Evolutionary conservation across 192 early-diverging fungal species (phyloP), one percentile per base, ranked within the genome.

Genomic region (Entophlyctis luteolus): DNA sequence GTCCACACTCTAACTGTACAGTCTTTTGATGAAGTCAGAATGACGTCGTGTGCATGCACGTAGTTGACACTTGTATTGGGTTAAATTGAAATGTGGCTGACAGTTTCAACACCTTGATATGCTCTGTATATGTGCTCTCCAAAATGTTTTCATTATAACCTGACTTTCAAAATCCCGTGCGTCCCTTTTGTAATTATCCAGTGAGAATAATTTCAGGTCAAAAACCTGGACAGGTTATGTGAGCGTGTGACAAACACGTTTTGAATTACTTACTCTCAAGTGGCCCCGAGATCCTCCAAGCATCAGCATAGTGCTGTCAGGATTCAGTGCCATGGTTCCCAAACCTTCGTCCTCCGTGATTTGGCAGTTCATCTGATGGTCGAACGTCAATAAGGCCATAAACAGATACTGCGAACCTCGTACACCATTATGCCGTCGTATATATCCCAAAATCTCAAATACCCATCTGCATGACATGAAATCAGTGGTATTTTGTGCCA

Each of bases 381-480:
- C 49, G 55, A 16, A 16, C 4, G 20, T 28, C 29, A 20, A 35
- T n/a, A 16, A 42, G 22, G 50, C 20, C 10, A 23, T 23, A 10
- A 25, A 12, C 16, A 25, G 22, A 18, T 27, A 33, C 4, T 31
- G 31, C 33, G 39, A 4, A 83, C 77, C 67, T 86, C 84, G 49
- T 69, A 75, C 10, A 86, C 49, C 77, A 86, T 71, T 1, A 20
- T 46, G 4, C 76, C 80, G 10, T 84, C 76, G 27, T 74, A 69
- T 1, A 79, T 68, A 68, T 86, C 82, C 84, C 84, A 86, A 46
- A 81, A 70, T 53, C 84, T 48, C 25, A 86, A 45, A 66, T 74
- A 72, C 2, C 84, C 84, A 75, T 86, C 81, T 5, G 81, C 75
- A 70, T 83, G 78, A 47, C 77, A 79, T 1, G 80, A 79, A 18